Conservation (phyloP, 2,329 filamentous ascomycete genomes). For the Orbilia blumenaviensis region DNA sequence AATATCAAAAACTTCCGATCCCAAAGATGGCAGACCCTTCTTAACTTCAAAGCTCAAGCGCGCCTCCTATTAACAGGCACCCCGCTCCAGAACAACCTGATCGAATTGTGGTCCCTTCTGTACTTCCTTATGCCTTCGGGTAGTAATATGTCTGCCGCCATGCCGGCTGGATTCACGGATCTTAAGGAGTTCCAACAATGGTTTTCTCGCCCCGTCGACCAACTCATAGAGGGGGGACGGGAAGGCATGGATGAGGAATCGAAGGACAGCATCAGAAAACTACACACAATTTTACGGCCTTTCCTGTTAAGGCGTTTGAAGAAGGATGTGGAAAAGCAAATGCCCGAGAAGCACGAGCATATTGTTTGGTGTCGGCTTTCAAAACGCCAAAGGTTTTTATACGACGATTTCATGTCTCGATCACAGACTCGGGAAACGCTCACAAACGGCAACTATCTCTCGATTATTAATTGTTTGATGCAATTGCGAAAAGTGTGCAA, state of each 20-base stretch:
- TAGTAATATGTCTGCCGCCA: slow-evolving; percentile 55
- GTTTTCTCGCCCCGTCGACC: slow-evolving; percentile 93
- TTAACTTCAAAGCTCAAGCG: slow-evolving; percentile 90
- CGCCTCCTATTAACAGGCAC: slow-evolving; percentile 91
- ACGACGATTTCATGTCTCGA: slow-evolving; percentile 93
- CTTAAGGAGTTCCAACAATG: slow-evolving; percentile 96
- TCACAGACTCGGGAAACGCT: slow-evolving; percentile 89
- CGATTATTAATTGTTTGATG: slow-evolving; percentile 98
- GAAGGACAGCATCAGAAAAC: slow-evolving; percentile 86
- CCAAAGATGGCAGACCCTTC: slow-evolving; percentile 92
- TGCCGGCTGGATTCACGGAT: slow-evolving; percentile 77
- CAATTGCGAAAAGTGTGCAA: slow-evolving; percentile 98
- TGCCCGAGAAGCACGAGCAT: slow-evolving; percentile 97
- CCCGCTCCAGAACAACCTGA: slow-evolving; percentile 94
- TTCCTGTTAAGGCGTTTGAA: slow-evolving; percentile 91
- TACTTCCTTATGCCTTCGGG: slow-evolving; percentile 97
- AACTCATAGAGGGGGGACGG: slow-evolving; percentile 92
- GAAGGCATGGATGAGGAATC: slow-evolving; percentile 95
- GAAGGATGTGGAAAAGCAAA: slow-evolving; percentile 97
- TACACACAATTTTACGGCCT: slow-evolving; percentile 91
- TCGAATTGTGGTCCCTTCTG: slow-evolving; percentile 93
- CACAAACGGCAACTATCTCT: slow-evolving; percentile 92
- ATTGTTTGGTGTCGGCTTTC: slow-evolving; percentile 95
- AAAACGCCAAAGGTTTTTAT: slow-evolving; percentile 92
- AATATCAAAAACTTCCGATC: slow-evolving; percentile 99